Evolutionary conservation across 495 filamentous ascomycete genomes (phyloP), one percentile per base, ranked within the genome.

Genomic region (Rhypophila decipiens): DNA sequence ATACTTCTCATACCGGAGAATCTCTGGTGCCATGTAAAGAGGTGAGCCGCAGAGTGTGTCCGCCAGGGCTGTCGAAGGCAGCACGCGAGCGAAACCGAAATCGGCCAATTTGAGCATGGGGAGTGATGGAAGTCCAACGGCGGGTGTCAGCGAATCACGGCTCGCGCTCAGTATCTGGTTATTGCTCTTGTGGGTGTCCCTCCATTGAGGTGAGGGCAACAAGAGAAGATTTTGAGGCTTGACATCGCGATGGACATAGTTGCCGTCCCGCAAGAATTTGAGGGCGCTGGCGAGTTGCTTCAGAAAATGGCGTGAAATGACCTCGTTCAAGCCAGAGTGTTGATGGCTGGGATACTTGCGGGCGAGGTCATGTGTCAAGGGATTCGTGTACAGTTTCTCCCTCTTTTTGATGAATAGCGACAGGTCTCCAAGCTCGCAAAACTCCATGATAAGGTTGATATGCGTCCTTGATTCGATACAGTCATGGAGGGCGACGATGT

Each of bases 11-110:
- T 96, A 98, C 35, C 90, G 82, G 35, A 98, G 78, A 49, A 98
- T 98, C 67, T 98, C 93, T 2, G 93, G 93, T 1, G 93, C 93
- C 93, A 98, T 98, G 67, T 98, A 98, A 20, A 98, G 75, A 12
- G 93, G 93, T n/a, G 93, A 98, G 24, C 93, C 93, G 64, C 93
- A 98, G 5, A 98, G 75, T 2, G 93, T 98, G 61, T 98, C 93
- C 7, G 93, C 93, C 36, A 98, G 72, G 2, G 91, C 88, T 1
- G 91, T 90, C 9, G 85, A 76, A 5, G 91, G 90, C 39, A 98
- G 70, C 37, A 90, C 87, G 40, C 93, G 82, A 43, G 93, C 93
- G 60, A 98, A 98, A 2, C 93, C 93, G 54, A 98, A 98, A 69
- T 98, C 93, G 10, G 93, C 93, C 57, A 98, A 82, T 69, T 98